Evolutionary conservation across 345 rosid species (phyloP).

Genomic region (Reutealis trisperma): DNA sequence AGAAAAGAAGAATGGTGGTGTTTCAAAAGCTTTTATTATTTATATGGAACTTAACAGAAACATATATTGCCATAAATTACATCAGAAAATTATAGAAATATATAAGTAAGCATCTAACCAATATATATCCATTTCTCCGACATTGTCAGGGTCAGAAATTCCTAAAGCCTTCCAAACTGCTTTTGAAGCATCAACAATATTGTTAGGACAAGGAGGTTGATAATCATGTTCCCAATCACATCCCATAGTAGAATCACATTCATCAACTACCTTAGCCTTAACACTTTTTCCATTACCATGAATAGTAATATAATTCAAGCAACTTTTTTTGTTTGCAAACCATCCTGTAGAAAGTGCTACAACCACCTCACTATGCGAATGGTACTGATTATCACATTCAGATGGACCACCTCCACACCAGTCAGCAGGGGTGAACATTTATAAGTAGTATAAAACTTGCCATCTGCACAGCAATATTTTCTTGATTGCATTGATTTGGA

Average conservation of each 20-base stretch:
- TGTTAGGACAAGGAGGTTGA: constrained; percentile 32
- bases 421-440: constrained; percentile 14
- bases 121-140: constrained; percentile 17
- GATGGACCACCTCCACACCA: constrained; percentile 5
- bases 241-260: constrained; percentile 34
- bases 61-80: too few species aligned
- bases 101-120: neutral
- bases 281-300: constrained; percentile 12
- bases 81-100: neutral
- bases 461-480: constrained; percentile 7
- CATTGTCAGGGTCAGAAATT: constrained; percentile 9
- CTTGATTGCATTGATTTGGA: constrained; percentile 14
- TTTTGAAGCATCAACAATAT: constrained; percentile 38
- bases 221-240: constrained; percentile 36
- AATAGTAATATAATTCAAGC: constrained; percentile 7
- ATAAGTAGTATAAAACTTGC: constrained; percentile 6
- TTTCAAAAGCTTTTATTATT: too few species aligned
- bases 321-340: constrained; percentile 5
- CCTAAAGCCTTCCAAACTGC: constrained; percentile 35
- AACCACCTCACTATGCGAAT: neutral
- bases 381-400: constrained; percentile 15
- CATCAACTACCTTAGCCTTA: constrained; percentile 33
- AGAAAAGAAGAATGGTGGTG: too few species aligned
- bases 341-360: constrained; percentile 24
- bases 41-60: too few species aligned